A percentile compares a stretch with the other conserved stretches of the same genome.
phyloP scores from a whole-genome alignment of 225 moss, liverwort and hornwort species.

The Takakia lepidozioides region DNA sequence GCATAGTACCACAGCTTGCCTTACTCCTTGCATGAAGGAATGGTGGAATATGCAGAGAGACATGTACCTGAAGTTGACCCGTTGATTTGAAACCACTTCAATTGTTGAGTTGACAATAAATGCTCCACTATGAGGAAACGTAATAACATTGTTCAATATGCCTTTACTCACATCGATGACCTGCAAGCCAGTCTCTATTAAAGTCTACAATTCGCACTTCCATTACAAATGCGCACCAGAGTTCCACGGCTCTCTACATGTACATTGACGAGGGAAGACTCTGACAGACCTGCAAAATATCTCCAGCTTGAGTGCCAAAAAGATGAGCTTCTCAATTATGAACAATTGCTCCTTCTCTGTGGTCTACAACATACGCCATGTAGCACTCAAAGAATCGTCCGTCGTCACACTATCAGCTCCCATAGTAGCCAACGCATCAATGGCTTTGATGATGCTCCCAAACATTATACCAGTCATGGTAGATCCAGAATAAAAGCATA shows the following conservation, averaged over 20 bases:
- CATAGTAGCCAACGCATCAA: conserved; percentile 46
- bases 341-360: conserved; percentile 93
- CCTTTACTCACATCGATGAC: conserved; percentile 64
- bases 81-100: conserved; percentile 57
- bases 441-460: conserved; percentile 54
- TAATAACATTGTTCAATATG: conserved; percentile 70
- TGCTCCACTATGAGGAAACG: conserved; percentile 75
- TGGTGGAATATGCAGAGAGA: no score
- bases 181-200: no score
- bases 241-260: no score
- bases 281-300: conserved; percentile 82
- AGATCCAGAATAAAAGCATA: no score
- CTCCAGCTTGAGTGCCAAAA: conserved; percentile 79
- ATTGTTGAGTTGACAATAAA: conserved; percentile 76
- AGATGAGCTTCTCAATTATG: conserved; percentile 70
- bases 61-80: conserved; percentile 65
- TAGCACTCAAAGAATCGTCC: conserved; percentile 49
- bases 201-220: no score
- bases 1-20: no score
- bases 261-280: no score
- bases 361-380: conserved; percentile 94
- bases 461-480: no score
- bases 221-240: no score
- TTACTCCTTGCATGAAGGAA: no score
- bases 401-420: conserved; percentile 52